Evolutionary conservation across 2,329 filamentous ascomycete species (phyloP), one percentile per base, ranked within the genome.

Genomic region (Cadophora sp.): DNA sequence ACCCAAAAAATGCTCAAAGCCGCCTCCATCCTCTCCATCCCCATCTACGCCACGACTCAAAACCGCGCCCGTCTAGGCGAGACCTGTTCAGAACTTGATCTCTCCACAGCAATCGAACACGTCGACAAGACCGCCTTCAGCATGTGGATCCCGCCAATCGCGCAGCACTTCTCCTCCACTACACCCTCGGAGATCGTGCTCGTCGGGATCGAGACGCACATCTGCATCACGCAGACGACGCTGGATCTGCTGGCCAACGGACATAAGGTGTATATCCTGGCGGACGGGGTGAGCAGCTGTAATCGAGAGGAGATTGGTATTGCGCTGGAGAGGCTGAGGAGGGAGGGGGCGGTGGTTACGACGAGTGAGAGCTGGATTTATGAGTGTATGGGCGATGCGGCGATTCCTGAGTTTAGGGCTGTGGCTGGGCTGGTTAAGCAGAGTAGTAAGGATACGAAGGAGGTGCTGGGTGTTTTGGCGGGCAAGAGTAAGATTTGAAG

Each of bases 201-300:
- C 70, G 90, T 97, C 18, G 95, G 95, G 45, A 97, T 98, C 77
- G 95, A 98, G 81, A 87, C 88, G 48, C 95, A 98, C 80, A 96
- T 98, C 77, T 98, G 95, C 83, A 89, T 98, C 36, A 94, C 93
- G 68, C 95, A 98, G 84, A 97, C 95, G 50, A 88, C 92, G 18
- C 84, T 97, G 50, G 95, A 97, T 81, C 81, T 97, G 59, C 81
- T 96, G 51, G 82, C 83, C 24, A 84, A 85, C 1, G 94, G 94
- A 0, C 92, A 97, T 79, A 83, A 83, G 62, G 95, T 97, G 7
- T 97, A 96, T 78, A 83, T 98, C 47, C 83, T 97, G 39, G 93
- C 94, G 62, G 95, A 98, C 79, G 95, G 89, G 39, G 94, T 98
- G 50, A 94, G 91, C 76, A 95, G 91, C 80, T 93, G 92, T 78